Base-by-base conservation (phyloP, 2,329 filamentous ascomycete genomes). In the Coleophoma cylindrospora region DNA sequence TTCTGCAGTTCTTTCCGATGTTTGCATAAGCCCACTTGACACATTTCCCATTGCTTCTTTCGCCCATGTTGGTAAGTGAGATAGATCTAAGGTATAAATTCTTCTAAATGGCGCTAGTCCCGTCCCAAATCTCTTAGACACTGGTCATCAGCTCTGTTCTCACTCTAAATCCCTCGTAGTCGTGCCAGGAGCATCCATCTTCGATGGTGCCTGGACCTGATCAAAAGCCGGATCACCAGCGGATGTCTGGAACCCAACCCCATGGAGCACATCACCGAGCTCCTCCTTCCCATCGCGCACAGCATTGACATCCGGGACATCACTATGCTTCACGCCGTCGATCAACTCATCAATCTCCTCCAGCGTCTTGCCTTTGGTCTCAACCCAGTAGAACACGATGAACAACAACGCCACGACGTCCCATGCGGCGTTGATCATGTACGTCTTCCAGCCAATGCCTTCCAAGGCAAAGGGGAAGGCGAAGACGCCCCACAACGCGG, bases 391-490 rank as follows among this genome's bases (percentile, higher is more conserved):
- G 58, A 40, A 32, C 59, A 70, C 54, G 69, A 76, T 64, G 68
- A 70, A 55, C 67, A 69, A 66, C 66, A 74, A 3, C 66, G 71
- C 36, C 70, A 73, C 34, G 65, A 57, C 38, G 46, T 57, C 51
- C 51, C 51, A 57, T 5, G 44, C 34, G 4, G 52, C 56, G 46
- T 58, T 56, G 12, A 54, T 51, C 47, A 57, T 51, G 40, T 57
- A 56, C 7, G 49, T 49, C 47, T 53, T 53, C 53, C 52, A 57
- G 1, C 48, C 48, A 32, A 55, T 51, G 14, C 27, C 69, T 2
- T 59, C 58, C 1, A 74, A 57, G 1, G 68, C 69, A 46, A 70
- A 73, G 1, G 71, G 70, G 61, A 73, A 70, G 19, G 70, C 64
- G 50, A 70, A 70, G 0, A 66, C 66, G 33, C 68, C 62, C 1